phyloP scores from a whole-genome alignment of 768 basidiomycete species.

The Nidula microcarpa region DNA sequence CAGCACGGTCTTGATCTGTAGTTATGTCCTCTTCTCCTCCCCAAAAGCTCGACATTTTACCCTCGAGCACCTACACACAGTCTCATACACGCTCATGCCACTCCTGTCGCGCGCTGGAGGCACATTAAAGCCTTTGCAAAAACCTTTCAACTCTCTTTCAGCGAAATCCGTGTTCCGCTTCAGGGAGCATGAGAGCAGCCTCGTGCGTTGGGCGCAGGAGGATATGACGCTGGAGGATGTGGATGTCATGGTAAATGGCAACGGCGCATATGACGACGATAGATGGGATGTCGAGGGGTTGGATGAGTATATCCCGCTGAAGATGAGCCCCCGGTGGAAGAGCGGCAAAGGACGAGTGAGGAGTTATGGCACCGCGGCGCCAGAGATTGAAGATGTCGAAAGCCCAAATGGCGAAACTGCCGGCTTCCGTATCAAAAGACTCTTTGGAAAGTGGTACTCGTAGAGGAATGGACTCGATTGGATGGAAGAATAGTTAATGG shows the following conservation, averaged over 20 bases:
- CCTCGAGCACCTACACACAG: constrained; percentile 13
- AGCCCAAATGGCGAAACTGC: too few relatives aligned
- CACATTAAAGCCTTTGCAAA: constrained; percentile 13
- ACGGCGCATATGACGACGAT: constrained; percentile 18
- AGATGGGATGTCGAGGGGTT: constrained; percentile 21
- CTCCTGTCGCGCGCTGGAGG: constrained; percentile 10
- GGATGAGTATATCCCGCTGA: constrained; percentile 45
- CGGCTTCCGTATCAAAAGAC: too few relatives aligned
- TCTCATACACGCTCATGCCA: constrained; percentile 13
- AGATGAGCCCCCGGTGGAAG: constrained; percentile 10
- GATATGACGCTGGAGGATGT: constrained; percentile 34
- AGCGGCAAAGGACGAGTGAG: neutral
- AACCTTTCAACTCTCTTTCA: constrained; percentile 8
- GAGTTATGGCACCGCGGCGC: neutral
- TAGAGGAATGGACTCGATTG: too few relatives aligned
- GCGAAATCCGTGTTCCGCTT: constrained; percentile 18
- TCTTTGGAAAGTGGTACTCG: too few relatives aligned
- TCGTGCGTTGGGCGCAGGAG: constrained; percentile 46
- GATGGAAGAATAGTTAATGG: too few relatives aligned
- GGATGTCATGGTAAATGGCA: constrained; percentile 42
- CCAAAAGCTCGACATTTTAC: constrained; percentile 18
- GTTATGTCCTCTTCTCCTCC: constrained; percentile 15
- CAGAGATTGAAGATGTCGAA: neutral
- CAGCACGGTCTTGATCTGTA: too few relatives aligned
- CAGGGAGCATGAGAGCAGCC: constrained; percentile 33